Evolutionary conservation across 2,329 filamentous ascomycete genomes (phyloP), one percentile per base, ranked within the genome.

Genomic region (Hypoxylon rubiginosum): DNA sequence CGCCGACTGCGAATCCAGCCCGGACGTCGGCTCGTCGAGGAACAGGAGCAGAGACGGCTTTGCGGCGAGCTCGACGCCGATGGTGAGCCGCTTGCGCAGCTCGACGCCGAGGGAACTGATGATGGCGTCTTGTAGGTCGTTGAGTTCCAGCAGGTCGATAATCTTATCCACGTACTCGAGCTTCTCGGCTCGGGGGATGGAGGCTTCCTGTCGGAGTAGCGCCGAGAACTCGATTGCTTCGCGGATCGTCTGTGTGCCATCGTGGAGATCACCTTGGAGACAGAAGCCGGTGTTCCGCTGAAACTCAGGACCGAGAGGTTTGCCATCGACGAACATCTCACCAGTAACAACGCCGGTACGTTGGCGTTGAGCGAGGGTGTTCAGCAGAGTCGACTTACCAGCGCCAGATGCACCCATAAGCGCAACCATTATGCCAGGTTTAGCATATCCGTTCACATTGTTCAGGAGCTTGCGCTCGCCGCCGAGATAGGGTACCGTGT

Each of bases 101-200:
- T 92, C 90, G 7, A 92, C 89, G 3, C 88, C 88, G 10, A 92
- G 80, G 53, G 85, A 88, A 30, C 82, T 82, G 50, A 92, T 85
- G 32, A 92, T 82, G 11, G 89, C 90, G 73, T 93, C 90, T 71
- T 91, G 85, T 36, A 92, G 84, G 30, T 91, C 85, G 15, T 86
- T 81, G 0, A 92, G 81, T 70, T 96, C 93, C 8, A 97, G 84
- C 24, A 97, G 86, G 79, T 92, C 92, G 76, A 98, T 97, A 19
- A 97, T 92, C 77, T 97, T 92, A 58, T 96, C 91, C n/a, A 97
- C 94, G 70, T 97, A 97, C 2, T 88, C 91, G 13, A 95, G 79
- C 82, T 97, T 97, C 77, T 97, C 94, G 19, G 87, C 80, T 8
- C 85, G 85, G 4, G 92, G 84, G n/a, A 92, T 85, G 55, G 90